Evolutionary conservation across 345 rosid genomes (phyloP), one percentile per base, ranked within the genome.

Genomic region (Sapria himalayana): DNA sequence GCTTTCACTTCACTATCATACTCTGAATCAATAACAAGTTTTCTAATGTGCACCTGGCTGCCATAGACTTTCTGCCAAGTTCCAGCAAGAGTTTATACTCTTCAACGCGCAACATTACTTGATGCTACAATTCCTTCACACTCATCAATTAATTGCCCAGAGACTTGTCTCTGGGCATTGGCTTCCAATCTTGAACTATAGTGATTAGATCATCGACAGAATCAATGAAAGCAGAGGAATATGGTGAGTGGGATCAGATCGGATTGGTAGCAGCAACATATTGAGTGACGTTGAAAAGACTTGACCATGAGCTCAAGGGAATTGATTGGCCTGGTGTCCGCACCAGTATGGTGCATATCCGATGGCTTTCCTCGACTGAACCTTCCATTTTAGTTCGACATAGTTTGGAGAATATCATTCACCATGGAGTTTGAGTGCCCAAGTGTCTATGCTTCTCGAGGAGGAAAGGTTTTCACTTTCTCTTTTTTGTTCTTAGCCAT

Each of bases 351-450:
- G 38, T 57, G 11, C 22, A 67, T 61, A 3, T 63, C 75, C 37
- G 72, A 54, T 12, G 81, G 48, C 25, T 71, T 81, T 49, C 81
- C 97, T 23, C 97, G 94, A 13, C 94, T 73, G 23, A 81, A 81
- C 11, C 97, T 54, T 39, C 79, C 79, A 63, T 86, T 94, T 59
- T 73, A 81, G 65, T 54, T 78, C 41, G 94, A 81, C 66, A 78
- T 76, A 56, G 81, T 81, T 68, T 86, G 97, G 45, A 81, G 55
- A 54, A 86, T 72, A 58, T 86, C 94, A 38, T 81, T 85, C 10
- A 92, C 76, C 75, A 68, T 75, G 43, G 73, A 56, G 35, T 86
- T 82, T 51, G 78, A 73, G 33, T 70, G 76, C 59, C 97, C 97
- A 1, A 86, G 78, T 7, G 77, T 78, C 46, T 73, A 72, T 25